Percentiles rank a stretch among this genome's conserved stretches.
Evolutionary conservation across 2,329 filamentous ascomycete species (phyloP).

Genomic region (Fusarium transvaalense): DNA sequence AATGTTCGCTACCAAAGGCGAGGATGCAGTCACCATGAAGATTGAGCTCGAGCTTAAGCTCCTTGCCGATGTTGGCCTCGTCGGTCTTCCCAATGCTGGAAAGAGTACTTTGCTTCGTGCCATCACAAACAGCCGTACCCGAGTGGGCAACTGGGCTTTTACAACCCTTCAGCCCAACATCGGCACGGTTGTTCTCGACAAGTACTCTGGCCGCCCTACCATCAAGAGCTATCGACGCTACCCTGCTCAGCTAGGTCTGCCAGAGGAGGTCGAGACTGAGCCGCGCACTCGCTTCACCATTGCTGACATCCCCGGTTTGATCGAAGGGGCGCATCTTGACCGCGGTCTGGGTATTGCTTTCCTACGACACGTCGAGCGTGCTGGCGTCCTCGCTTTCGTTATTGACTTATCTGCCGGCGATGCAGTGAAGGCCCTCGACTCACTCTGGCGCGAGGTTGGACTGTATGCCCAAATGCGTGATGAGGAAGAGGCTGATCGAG

Average conservation of each 20-base stretch:
- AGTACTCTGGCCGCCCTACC: conserved; percentile 80
- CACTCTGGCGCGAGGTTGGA: conserved; percentile 90
- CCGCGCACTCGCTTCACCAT: conserved; percentile 87
- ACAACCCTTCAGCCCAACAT: conserved; percentile 96
- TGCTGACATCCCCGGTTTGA: conserved; percentile 94
- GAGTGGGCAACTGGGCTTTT: conserved; percentile 96
- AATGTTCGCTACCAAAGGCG: conserved; percentile 89
- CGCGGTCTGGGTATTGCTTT: conserved; percentile 92
- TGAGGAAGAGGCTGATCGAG: conserved; percentile 75
- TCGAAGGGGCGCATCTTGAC: conserved; percentile 93
- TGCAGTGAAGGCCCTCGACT: conserved; percentile 81
- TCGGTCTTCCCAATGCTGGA: conserved; percentile 94
- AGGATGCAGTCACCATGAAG: conserved; percentile 80
- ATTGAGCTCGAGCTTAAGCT: conserved; percentile 94
- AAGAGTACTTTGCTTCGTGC: conserved; percentile 93
- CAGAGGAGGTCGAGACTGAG: conserved; percentile 61
- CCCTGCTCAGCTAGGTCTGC: conserved; percentile 54
- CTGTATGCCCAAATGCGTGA: conserved; percentile 86
- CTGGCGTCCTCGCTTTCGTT: conserved; percentile 92
- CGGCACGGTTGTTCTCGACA: conserved; percentile 92
- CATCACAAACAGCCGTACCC: conserved; percentile 87
- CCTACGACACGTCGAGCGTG: conserved; percentile 92
- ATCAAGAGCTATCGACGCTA: conserved; percentile 56
- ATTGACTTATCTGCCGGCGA: conserved; percentile 85
- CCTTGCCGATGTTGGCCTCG: conserved; percentile 92